Percentiles rank a stretch among this genome's conserved stretches.
Conservation (phyloP, 306 rosid species). For the Quercus bicolor region DNA sequence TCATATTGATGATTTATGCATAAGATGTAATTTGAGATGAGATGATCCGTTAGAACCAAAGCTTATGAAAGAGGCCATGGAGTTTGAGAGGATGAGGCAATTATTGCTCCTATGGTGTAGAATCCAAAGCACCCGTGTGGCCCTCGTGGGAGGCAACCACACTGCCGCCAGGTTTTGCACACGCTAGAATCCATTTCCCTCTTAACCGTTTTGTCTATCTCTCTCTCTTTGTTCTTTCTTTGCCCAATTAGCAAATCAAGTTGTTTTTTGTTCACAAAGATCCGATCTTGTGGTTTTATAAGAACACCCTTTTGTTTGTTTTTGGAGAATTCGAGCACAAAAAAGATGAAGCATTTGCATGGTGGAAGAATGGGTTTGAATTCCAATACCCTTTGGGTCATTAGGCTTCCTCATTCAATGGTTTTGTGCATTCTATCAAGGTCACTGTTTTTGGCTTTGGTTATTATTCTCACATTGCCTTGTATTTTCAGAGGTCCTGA, state of each 20-base stretch:
- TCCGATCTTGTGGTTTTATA: background rate
- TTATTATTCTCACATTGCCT: conserved; percentile 47
- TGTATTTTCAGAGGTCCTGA: conserved; percentile 26
- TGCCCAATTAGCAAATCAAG: background rate
- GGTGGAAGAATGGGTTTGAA: conserved; percentile 28
- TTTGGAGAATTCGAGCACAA: background rate
- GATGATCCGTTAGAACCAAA: conserved; percentile 11
- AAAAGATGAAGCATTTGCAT: conserved; percentile 25
- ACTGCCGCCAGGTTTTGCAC: conserved; percentile 68
- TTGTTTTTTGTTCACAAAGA: background rate
- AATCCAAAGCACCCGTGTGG: conserved; percentile 41
- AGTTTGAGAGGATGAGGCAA: conserved; percentile 42
- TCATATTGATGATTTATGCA: conserved; percentile 3
- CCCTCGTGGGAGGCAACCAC: conserved; percentile 86
- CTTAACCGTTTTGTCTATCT: background rate
- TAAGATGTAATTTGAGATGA: background rate
- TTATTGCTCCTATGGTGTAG: conserved; percentile 47
- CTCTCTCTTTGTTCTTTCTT: background rate
- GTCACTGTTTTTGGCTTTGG: conserved; percentile 52
- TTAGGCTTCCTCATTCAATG: conserved; percentile 44
- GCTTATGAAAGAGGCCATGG: conserved; percentile 31
- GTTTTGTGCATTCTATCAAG: conserved; percentile 51
- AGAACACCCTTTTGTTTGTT: background rate
- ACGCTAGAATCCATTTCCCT: conserved; percentile 39
- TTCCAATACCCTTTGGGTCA: conserved; percentile 33